Conservation (phyloP, 108 stramenopile species). For the Cyclostephanos tholiformis region DNA sequence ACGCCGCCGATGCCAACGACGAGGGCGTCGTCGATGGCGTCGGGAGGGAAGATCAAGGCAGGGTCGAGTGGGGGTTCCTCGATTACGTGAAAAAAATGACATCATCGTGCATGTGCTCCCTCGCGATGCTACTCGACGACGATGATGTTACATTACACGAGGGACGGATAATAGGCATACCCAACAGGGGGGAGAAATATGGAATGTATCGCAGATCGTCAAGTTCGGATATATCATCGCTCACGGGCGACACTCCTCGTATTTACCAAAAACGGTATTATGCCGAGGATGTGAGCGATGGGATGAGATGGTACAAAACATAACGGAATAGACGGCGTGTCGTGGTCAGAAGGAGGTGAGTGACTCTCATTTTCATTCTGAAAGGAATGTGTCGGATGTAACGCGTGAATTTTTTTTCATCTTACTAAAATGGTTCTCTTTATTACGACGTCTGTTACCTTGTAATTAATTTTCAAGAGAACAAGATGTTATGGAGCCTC, state of each 20-base stretch:
- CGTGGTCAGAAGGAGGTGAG: too few relatives aligned
- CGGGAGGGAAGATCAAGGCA: not conserved
- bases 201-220: not conserved
- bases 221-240: not conserved
- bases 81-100: not conserved
- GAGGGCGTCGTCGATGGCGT: not conserved
- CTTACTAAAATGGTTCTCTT: too few relatives aligned
- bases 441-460: too few relatives aligned
- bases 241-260: not conserved
- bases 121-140: not conserved
- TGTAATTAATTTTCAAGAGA: too few relatives aligned
- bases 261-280: not conserved
- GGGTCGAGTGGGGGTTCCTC: not conserved
- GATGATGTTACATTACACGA: not conserved
- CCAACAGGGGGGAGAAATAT: not conserved
- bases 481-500: too few relatives aligned
- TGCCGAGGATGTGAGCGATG: not conserved
- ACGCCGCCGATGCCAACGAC: not conserved
- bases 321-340: too few relatives aligned
- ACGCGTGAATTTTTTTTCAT: too few relatives aligned
- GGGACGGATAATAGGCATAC: not conserved
- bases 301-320: not conserved
- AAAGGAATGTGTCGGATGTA: too few relatives aligned
- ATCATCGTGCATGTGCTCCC: not conserved
- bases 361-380: too few relatives aligned